A percentile compares a stretch with the other conserved stretches of the same genome.
Conservation (phyloP, 2,329 filamentous ascomycete genomes). For the Xylaria sp. region DNA sequence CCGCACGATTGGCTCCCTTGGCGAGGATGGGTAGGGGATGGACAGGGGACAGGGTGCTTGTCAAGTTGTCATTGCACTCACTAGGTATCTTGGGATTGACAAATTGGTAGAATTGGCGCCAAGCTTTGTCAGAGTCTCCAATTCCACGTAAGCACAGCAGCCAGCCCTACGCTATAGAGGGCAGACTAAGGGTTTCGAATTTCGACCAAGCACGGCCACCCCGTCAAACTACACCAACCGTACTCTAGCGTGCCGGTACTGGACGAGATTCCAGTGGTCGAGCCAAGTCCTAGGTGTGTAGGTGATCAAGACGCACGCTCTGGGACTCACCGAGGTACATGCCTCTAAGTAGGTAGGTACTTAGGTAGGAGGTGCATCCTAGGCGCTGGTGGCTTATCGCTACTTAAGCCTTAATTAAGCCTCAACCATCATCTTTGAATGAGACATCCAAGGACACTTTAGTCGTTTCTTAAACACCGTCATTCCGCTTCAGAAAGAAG, state of each 20-base stretch:
- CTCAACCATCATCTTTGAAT: not conserved
- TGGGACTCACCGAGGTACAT: no score
- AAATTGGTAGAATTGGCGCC: conserved; percentile 35
- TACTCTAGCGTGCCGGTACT: not conserved
- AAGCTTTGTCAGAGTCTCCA: conserved; percentile 2
- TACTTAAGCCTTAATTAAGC: not conserved
- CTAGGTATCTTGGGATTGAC: conserved; percentile 29
- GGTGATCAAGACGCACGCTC: no score
- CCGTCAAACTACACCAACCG: conserved; percentile 12
- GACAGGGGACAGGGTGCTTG: not conserved
- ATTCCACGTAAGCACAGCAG: conserved; percentile 7
- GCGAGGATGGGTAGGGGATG: conserved; percentile 26
- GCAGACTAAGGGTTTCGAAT: conserved; percentile 9
- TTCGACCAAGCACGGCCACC: conserved; percentile 11
- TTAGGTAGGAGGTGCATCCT: no score
- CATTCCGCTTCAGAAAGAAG: not conserved
- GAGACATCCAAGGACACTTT: no score
- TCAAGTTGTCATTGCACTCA: not conserved
- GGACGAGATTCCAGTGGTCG: not conserved
- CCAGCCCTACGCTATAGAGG: conserved; percentile 8
- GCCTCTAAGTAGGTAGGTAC: no score
- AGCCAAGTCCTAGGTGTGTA: not conserved
- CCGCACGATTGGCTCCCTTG: conserved; percentile 22
- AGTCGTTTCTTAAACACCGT: not conserved
- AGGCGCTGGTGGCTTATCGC: conserved; percentile 5